Evolutionary conservation across 371 early-diverging fungal species (phyloP), one percentile per base, ranked within the genome.

Genomic region (Mortierella sp.): DNA sequence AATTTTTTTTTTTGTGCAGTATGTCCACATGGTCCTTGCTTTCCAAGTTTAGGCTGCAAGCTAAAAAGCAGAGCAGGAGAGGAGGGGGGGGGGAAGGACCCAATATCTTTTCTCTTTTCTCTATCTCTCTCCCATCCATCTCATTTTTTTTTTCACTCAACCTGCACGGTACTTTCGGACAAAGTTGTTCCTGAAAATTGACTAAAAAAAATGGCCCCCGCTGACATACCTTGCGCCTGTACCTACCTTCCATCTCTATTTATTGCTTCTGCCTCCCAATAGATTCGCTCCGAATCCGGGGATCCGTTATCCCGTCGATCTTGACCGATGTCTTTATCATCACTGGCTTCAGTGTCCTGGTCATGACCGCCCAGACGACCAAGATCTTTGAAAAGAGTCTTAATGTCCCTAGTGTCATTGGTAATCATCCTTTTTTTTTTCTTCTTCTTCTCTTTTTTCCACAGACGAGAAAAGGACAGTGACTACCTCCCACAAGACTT

Each of bases 271-370:
- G 16, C 25, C 23, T 21, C 19, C n/a, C 21, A 26, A 3, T 72
- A 77, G 79, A 77, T 37, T 63, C 79, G 28, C 79, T 77, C 44
- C 79, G 79, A 25, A 28, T 77, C 50, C 65, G 66, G 6, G 79
- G 79, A 48, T 77, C 79, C 25, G 79, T 77, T 48, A 77, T 77
- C 60, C 79, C 79, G 19, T 56, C 62, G 7, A 60, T 77, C 46
- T 16, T 77, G 60, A 21, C 70, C 7, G 79, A 77, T 56, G 68
- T 68, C 28, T 0, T 55, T 11, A 72, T 77, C 52, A 66, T 77
- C 67, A 66, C 66, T n/a, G 7, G 14, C n/a, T 72, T 71, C 62
- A 44, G 62, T 6, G 55, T 69, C 28, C 44, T 52, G 23, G 56
- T 79, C 46, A 58, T 55, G 57, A 47, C 37, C 19, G 19, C 72